Percentiles rank a stretch among this genome's conserved stretches.
Conservation (phyloP, 1,284 basidiomycete genomes). For the Prillingera fragicola region DNA sequence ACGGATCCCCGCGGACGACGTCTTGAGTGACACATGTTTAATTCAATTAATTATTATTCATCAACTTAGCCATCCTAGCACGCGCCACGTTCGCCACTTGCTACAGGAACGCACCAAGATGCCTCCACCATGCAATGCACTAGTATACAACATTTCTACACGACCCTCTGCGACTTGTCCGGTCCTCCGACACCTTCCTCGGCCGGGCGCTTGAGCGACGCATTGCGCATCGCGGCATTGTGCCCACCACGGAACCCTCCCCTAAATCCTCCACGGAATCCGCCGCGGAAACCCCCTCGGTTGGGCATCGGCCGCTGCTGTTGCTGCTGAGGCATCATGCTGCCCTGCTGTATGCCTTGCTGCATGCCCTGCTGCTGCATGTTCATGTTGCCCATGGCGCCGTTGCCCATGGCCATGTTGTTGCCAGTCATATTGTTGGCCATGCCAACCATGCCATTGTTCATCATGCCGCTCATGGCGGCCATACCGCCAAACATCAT, state of each 20-base stretch:
- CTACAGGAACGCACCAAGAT: too few relatives aligned
- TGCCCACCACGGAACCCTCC: conserved; percentile 6
- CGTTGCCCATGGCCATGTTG: conserved; percentile 15
- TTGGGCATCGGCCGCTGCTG: conserved; percentile 1
- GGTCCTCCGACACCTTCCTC: conserved; percentile 7
- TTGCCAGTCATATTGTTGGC: conserved; percentile 15
- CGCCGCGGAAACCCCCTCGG: conserved; percentile 17
- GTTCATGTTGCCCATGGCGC: conserved; percentile 19
- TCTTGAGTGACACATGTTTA: too few relatives aligned
- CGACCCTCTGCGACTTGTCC: conserved; percentile 19
- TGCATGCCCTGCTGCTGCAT: conserved; percentile 1
- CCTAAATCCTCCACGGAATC: conserved; percentile 14
- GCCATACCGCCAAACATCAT: conserved; percentile 8
- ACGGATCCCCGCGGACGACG: too few relatives aligned
- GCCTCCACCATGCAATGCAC: too few relatives aligned
- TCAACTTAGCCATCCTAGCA: too few relatives aligned
- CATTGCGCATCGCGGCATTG: background rate
- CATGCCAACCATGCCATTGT: conserved; percentile 13
- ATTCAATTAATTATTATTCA: too few relatives aligned
- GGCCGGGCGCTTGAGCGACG: conserved; percentile 3
- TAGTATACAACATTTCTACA: conserved; percentile 1
- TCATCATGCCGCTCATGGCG: conserved; percentile 3
- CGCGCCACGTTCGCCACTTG: too few relatives aligned
- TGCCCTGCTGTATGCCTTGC: conserved; percentile 1
- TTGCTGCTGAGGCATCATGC: background rate